Percentiles rank a stretch among this genome's conserved stretches.
Evolutionary conservation across 495 filamentous ascomycete genomes (phyloP).

Genomic region (Durotheca rogersii): DNA sequence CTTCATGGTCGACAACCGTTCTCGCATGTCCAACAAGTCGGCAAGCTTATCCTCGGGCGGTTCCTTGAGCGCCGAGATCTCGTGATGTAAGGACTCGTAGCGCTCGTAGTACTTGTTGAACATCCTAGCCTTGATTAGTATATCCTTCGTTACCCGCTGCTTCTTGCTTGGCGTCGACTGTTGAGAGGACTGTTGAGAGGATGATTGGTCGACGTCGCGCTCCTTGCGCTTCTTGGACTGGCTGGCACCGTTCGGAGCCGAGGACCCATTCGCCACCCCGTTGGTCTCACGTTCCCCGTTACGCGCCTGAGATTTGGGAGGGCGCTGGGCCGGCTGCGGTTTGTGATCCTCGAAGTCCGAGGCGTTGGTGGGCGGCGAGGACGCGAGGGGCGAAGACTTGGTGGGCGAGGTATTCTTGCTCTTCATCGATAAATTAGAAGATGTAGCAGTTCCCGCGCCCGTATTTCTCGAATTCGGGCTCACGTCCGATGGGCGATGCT

Average conservation of each 20-base stretch:
- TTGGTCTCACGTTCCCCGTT: slow-evolving; percentile 21
- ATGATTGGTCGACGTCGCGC: slow-evolving; percentile 28
- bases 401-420: slow-evolving; percentile 58
- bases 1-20: slow-evolving; percentile 62
- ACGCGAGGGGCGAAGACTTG: slow-evolving; percentile 73
- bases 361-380: slow-evolving; percentile 74
- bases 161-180: slow-evolving; percentile 40
- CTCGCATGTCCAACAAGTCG: slow-evolving; percentile 61
- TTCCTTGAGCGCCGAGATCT: slow-evolving; percentile 53
- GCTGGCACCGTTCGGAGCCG: slow-evolving; percentile 11
- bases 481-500: slow-evolving; percentile 49
- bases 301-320: slow-evolving; percentile 27
- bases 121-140: slow-evolving; percentile 55
- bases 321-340: slow-evolving; percentile 34
- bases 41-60: slow-evolving; percentile 59
- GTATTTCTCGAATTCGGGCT: slow-evolving; percentile 46
- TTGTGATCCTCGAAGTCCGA: slow-evolving; percentile 58
- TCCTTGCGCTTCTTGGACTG: slow-evolving; percentile 45
- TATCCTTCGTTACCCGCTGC: slow-evolving; percentile 37
- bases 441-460: slow-evolving; percentile 18
- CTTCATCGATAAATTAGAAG: slow-evolving; percentile 38
- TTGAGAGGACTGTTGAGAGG: slow-evolving; percentile 29
- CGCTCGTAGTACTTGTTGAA: slow-evolving; percentile 65
- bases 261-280: slow-evolving; percentile 22
- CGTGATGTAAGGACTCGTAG: slow-evolving; percentile 62